These are phyloP conservation scores for Leccinum rimulosum DNA, from an alignment of 768 basidiomycete species.

Conservation along the genomic window DNA sequence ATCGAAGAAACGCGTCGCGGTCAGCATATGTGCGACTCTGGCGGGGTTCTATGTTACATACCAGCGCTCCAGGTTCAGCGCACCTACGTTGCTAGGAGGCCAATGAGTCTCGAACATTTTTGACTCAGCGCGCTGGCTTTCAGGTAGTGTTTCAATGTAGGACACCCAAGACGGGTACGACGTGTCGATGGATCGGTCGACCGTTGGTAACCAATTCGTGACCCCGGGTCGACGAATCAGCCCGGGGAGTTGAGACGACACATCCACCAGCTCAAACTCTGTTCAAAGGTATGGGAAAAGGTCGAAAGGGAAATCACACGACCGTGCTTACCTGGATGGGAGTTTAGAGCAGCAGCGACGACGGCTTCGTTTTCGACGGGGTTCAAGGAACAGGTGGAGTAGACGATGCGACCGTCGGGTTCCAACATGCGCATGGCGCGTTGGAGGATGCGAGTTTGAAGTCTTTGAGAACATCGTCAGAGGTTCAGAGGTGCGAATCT, in stretches of 20 bases:
- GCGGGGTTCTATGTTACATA: conserved; percentile 31
- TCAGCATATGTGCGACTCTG: not conserved
- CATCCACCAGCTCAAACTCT: conserved; percentile 82
- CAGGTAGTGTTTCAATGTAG: conserved; percentile 50
- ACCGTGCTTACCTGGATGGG: conserved; percentile 53
- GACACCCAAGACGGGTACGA: conserved; percentile 61
- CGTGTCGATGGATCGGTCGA: conserved; percentile 48
- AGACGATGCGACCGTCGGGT: conserved; percentile 84
- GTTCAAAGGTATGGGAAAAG: not conserved
- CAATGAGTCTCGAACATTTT: conserved; percentile 76
- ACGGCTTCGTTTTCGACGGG: conserved; percentile 98
- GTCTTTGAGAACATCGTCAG: conserved; percentile 41
- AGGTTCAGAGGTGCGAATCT: not conserved
- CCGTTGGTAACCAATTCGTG: conserved; percentile 73
- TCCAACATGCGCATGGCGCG: conserved; percentile 90
- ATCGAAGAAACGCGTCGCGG: not conserved
- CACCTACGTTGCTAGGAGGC: conserved; percentile 67
- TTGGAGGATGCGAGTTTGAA: conserved; percentile 89
- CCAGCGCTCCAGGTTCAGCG: conserved; percentile 72
- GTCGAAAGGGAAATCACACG: not conserved
- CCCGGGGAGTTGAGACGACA: conserved; percentile 66
- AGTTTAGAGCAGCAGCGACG: conserved; percentile 75
- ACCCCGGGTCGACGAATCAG: conserved; percentile 77
- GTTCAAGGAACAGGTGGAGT: conserved; percentile 97
- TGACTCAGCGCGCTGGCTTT: conserved; percentile 46